These are phyloP conservation scores for Salvia splendens DNA, from an alignment of 257 asterid genomes.

Conservation along the genomic window DNA sequence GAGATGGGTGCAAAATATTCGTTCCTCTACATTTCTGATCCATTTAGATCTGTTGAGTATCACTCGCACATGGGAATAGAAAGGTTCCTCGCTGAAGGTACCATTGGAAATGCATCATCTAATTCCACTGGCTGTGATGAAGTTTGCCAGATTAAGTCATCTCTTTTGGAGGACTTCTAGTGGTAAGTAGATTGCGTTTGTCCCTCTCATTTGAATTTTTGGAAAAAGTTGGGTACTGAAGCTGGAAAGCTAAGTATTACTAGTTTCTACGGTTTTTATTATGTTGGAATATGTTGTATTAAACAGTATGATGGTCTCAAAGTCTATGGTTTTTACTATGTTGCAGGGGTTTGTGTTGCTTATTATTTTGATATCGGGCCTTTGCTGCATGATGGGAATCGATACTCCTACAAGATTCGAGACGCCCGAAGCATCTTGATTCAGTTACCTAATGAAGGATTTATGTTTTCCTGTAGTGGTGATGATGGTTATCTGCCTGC, in stretches of 20 bases:
- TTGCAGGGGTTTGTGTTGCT: constrained; percentile 89
- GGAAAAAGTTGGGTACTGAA: not conserved
- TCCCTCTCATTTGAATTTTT: constrained; percentile 17
- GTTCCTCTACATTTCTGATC: constrained; percentile 78
- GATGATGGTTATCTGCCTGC: constrained; percentile 26
- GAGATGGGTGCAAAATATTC: constrained; percentile 72
- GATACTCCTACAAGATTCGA: constrained; percentile 98
- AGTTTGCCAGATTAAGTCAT: constrained; percentile 88
- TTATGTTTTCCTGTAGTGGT: constrained; percentile 30
- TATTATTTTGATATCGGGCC: constrained; percentile 86
- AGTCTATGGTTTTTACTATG: constrained; percentile 8
- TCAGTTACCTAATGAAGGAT: constrained; percentile 27
- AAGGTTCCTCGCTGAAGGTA: constrained; percentile 88
- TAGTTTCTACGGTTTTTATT: no score
- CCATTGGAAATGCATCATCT: constrained; percentile 48
- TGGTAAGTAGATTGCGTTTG: constrained; percentile 55
- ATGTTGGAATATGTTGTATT: not conserved
- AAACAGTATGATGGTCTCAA: constrained; percentile 11
- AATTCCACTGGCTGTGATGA: constrained; percentile 69
- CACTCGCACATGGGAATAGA: constrained; percentile 55
- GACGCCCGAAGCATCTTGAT: constrained; percentile 80
- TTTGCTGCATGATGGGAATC: constrained; percentile 98
- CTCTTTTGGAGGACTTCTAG: constrained; percentile 85
- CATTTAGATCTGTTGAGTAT: constrained; percentile 49
- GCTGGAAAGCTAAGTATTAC: not conserved